phyloP scores from a whole-genome alignment of 306 rosid species.

The Gynostemma pentaphyllum region DNA sequence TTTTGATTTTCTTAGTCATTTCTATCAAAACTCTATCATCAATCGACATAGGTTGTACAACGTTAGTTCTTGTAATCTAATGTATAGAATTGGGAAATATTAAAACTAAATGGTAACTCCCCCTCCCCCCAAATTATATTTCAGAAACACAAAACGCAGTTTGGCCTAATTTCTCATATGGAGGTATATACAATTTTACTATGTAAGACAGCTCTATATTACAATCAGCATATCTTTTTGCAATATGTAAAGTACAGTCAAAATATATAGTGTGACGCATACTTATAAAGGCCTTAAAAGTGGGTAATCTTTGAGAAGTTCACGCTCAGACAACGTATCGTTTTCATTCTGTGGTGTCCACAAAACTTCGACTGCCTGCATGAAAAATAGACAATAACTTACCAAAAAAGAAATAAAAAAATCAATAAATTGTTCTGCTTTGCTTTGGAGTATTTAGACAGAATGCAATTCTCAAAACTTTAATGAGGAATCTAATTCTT shows the following conservation, averaged over 20 bases:
- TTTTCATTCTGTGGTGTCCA: conserved; percentile 99
- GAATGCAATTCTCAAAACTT: no score
- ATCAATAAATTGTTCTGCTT: no score
- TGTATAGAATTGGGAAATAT: no score
- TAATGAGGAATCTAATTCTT: no score
- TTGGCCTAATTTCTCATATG: background rate
- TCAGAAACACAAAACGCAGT: no score
- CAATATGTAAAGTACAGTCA: background rate
- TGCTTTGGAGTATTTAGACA: no score
- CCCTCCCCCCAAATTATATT: no score
- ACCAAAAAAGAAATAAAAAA: background rate
- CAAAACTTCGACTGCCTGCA: conserved; percentile 94
- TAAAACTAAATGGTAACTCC: no score
- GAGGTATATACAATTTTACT: background rate
- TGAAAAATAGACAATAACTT: background rate
- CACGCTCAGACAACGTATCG: conserved; percentile 90
- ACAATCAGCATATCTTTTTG: background rate
- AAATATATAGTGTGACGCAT: background rate
- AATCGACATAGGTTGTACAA: no score
- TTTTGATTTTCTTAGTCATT: no score
- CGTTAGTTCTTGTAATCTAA: no score
- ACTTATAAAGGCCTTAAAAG: conserved; percentile 80
- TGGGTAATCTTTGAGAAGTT: conserved; percentile 92
- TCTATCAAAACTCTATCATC: no score
- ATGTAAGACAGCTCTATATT: background rate